Base-by-base conservation (phyloP, 257 asterid genomes). In the Scutellaria barbata region DNA sequence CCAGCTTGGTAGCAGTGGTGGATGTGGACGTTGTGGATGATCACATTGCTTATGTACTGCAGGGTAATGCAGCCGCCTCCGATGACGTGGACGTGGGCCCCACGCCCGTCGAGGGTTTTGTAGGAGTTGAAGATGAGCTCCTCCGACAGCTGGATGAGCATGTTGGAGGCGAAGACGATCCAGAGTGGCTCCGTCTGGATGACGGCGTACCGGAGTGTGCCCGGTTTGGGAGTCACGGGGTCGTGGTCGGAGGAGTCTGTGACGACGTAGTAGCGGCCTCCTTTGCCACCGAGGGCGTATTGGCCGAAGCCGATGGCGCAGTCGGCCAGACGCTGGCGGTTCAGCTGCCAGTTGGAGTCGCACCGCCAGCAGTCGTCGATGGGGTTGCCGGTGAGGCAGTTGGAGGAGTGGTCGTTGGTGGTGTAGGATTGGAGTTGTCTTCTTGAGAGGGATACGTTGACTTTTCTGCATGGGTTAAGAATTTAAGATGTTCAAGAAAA, bases 291-390 rank as follows among this genome's bases (percentile, higher is more conserved):
- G 16, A 71, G 74, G 14, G 81, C 74, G 70, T 77, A 71, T 60
- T 71, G 77, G 12, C 81, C 81, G 77, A 77, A 77, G 4, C 81
- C 81, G 60, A 77, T 77, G 69, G 70, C 77, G 74, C 81, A 77
- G 54, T 77, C 81, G 65, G 77, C 81, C 9, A 77, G 66, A 0
- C 77, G 77, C 60, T 77, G 81, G 6, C 81, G 81, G 81, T 77
- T 65, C 7, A 71, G 74, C 73, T 65, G 77, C 96, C 96, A 92
- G 66, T 83, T 84, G 17, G 90, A 74, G 79, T 90, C 95, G 74
- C 98, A 92, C 22, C 91, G 88, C 98, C 98, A 92, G 84, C 98
- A 92, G 83, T 92, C 98, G 82, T 92, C 97, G 13, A 90, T 85
- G 10, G 98, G 98, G 78, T 92, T 92, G 7, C 98, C 98, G 9